These are phyloP conservation scores for Takakia lepidozioides DNA, from an alignment of 225 moss, liverwort and hornwort genomes.

Conservation along the genomic window DNA sequence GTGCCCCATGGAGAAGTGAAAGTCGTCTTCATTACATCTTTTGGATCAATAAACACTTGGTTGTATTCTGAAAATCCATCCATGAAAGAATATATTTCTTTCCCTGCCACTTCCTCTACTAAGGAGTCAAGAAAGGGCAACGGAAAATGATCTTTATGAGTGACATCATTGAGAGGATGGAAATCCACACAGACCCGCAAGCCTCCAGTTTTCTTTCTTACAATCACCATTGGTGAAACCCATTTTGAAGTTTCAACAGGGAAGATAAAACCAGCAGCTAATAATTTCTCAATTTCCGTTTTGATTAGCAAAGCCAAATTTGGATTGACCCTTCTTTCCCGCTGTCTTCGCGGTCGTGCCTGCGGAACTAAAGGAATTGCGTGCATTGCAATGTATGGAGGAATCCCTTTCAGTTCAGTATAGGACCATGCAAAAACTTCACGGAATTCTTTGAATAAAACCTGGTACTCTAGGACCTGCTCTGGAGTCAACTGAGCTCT, in stretches of 20 bases:
- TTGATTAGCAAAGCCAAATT: too few relatives aligned
- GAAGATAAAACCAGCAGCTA: too few relatives aligned
- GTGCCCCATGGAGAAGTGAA: conserved; percentile 7
- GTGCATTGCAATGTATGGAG: too few relatives aligned
- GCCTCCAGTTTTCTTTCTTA: conserved; percentile 8
- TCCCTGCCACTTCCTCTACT: conserved; percentile 1
- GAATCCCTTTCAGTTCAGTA: too few relatives aligned
- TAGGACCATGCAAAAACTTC: too few relatives aligned
- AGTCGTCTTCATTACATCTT: neutral
- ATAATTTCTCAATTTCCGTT: too few relatives aligned
- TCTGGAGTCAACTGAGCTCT: too few relatives aligned
- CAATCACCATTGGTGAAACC: conserved; percentile 10
- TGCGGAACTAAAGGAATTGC: too few relatives aligned
- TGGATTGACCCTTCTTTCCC: too few relatives aligned
- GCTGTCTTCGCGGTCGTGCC: too few relatives aligned
- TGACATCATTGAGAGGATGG: neutral
- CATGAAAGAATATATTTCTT: conserved; percentile 8
- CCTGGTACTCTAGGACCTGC: too few relatives aligned
- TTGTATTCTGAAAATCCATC: conserved; percentile 7
- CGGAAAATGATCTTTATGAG: conserved; percentile 6
- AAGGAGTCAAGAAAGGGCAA: neutral
- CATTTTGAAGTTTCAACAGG: neutral
- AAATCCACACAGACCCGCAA: conserved; percentile 4
- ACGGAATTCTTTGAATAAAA: too few relatives aligned
- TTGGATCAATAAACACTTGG: neutral